Base-by-base conservation (phyloP, 2,329 filamentous ascomycete genomes). In the Xylogone sp. region DNA sequence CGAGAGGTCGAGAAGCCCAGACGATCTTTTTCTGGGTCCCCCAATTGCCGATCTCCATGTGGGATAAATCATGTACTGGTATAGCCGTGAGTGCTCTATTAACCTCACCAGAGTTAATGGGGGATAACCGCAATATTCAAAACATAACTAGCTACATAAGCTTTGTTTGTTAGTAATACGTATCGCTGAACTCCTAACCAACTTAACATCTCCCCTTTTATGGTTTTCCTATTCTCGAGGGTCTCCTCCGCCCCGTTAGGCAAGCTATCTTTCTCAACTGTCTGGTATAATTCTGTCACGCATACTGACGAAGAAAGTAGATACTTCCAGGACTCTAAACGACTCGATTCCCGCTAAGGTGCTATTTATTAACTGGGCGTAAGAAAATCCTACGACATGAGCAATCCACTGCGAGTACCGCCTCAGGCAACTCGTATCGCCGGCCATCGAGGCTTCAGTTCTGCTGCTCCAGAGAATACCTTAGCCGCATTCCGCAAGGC, bases 381-480 rank as follows among this genome's bases (percentile, higher is more conserved):
- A 39, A 18, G 10, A 16, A 16, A 6, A 18, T 16, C 8, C n/a
- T 16, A 39, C 8, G n/a, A 39, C n/a, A 39, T 39, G 34, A 39
- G 34, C 34, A 46, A 46, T 29, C 45, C 45, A 29, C 22, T 46
- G 10, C 21, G 45, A 46, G 19, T 31, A 22, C 10, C 24, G 45
- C 45, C 45, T 22, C 45, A 46, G 45, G 24, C 45, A 13, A 31
- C 24, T 18, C 45, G 45, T 16, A 31, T 47, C 19, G 45, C 45
- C 19, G 45, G 45, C 2, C 45, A 47, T 31, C 45, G 45, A 16
- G 46, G 46, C 12, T 34, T 43, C n/a, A 42, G 46, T 27, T n/a
- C 42, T 18, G 29, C 27, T 34, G 46, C 46, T 16, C 46, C 46
- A 21, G 46, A 49, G 24, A 49, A 49, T 34, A 49, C 42, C 19